Percentiles rank a stretch among this genome's conserved stretches.
Evolutionary conservation across 208 protist species (phyloP).

Genomic region (Ichthyophonus hoferi): DNA sequence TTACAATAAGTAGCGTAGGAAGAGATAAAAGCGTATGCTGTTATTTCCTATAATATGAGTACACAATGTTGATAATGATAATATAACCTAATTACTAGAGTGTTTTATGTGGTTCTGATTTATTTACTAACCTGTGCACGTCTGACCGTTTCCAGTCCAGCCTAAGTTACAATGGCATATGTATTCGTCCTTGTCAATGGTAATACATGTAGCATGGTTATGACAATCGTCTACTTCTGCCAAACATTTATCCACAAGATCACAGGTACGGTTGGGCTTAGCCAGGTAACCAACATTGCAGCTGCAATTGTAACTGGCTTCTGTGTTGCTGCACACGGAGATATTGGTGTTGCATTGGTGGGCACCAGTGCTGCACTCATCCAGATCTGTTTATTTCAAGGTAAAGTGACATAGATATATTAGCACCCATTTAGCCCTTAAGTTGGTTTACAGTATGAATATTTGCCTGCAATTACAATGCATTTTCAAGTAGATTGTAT

Average conservation of each 20-base stretch:
- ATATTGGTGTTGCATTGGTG: neutral
- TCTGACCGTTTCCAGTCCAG: neutral
- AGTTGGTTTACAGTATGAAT: too few relatives aligned
- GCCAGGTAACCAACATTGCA: neutral
- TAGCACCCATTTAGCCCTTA: too few relatives aligned
- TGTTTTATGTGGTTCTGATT: neutral
- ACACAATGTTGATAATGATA: neutral
- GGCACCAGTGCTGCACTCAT: neutral
- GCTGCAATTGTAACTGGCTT: neutral
- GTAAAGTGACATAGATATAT: neutral
- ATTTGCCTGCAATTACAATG: too few relatives aligned
- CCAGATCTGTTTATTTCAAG: neutral
- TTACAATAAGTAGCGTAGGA: too few relatives aligned
- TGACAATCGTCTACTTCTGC: neutral
- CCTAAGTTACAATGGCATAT: neutral
- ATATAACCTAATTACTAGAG: neutral
- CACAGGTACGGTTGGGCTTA: neutral
- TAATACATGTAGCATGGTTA: neutral
- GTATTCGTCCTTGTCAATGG: neutral
- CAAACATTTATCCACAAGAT: neutral
- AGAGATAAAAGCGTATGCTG: too few relatives aligned
- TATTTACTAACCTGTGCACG: neutral
- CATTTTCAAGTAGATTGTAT: neutral
- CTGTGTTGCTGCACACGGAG: neutral
- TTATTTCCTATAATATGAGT: neutral